A percentile compares a stretch with the other conserved stretches of the same genome.
phyloP scores from a whole-genome alignment of 2,329 filamentous ascomycete genomes.

The Trichoderma atrobrunneum region DNA sequence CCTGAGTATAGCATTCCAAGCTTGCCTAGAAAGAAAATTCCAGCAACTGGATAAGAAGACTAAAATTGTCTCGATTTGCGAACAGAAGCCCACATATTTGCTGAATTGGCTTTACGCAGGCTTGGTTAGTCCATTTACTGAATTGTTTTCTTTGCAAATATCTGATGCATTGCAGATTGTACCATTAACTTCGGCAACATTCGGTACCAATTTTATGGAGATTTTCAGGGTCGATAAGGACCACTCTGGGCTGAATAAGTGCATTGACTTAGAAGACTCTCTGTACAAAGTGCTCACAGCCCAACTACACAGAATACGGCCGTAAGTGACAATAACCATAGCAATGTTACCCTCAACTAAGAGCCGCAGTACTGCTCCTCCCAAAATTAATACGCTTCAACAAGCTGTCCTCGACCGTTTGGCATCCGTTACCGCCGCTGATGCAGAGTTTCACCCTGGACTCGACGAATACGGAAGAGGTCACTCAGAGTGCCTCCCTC shows the following conservation, averaged over 20 bases:
- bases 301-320: background rate
- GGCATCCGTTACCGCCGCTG: background rate
- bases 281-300: slow-evolving; percentile 8
- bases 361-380: background rate
- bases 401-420: background rate
- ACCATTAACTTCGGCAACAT: background rate
- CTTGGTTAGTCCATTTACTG: slow-evolving; percentile 10
- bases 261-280: background rate
- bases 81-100: slow-evolving; percentile 23
- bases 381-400: background rate
- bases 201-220: background rate
- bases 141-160: too few relatives aligned
- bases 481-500: background rate
- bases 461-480: background rate
- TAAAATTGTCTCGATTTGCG: slow-evolving; percentile 21
- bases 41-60: background rate
- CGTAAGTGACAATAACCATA: background rate
- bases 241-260: slow-evolving; percentile 26
- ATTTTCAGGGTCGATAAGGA: slow-evolving; percentile 17
- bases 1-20: background rate
- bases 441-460: background rate
- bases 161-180: background rate
- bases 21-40: background rate
- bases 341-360: background rate
- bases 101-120: slow-evolving; percentile 20